phyloP scores from a whole-genome alignment of 495 filamentous ascomycete genomes.

The Podospora pseudopauciseta region DNA sequence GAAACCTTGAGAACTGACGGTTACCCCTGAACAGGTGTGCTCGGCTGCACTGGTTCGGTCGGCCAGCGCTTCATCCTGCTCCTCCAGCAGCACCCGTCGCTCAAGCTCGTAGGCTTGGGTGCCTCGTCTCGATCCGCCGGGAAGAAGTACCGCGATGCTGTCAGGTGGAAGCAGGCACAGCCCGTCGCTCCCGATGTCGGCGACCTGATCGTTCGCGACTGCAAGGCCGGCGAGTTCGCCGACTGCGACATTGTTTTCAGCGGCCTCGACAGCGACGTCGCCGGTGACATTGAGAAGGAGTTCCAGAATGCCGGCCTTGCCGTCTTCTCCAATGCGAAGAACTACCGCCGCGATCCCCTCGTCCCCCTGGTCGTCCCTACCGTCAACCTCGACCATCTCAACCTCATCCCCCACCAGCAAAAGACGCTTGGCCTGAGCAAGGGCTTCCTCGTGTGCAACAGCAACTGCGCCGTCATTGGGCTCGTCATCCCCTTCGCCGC shows the following conservation, averaged over 20 bases:
- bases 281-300: constrained; percentile 75
- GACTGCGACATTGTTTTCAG: constrained; percentile 90
- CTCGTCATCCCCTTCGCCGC: constrained; percentile 86
- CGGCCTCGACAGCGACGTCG: constrained; percentile 79
- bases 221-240: constrained; percentile 66
- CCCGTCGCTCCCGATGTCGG: constrained; percentile 63
- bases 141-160: constrained; percentile 80
- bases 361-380: constrained; percentile 85
- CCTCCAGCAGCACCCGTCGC: constrained; percentile 72
- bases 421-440: constrained; percentile 61
- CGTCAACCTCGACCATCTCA: constrained; percentile 75
- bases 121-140: constrained; percentile 75
- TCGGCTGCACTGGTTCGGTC: constrained; percentile 75
- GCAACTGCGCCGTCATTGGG: constrained; percentile 86
- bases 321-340: constrained; percentile 88
- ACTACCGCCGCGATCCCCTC: constrained; percentile 75
- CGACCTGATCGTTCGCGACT: constrained; percentile 69
- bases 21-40: constrained; percentile 49
- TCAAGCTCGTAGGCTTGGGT: constrained; percentile 71
- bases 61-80: constrained; percentile 84
- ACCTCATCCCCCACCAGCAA: constrained; percentile 73
- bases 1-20: constrained; percentile 8
- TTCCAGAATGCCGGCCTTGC: constrained; percentile 74
- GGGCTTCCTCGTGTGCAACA: constrained; percentile 85
- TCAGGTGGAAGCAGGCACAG: constrained; percentile 76